A percentile compares a stretch with the other conserved stretches of the same genome.
Conservation (phyloP, 768 basidiomycete species). For the Tylopilus sp. region DNA sequence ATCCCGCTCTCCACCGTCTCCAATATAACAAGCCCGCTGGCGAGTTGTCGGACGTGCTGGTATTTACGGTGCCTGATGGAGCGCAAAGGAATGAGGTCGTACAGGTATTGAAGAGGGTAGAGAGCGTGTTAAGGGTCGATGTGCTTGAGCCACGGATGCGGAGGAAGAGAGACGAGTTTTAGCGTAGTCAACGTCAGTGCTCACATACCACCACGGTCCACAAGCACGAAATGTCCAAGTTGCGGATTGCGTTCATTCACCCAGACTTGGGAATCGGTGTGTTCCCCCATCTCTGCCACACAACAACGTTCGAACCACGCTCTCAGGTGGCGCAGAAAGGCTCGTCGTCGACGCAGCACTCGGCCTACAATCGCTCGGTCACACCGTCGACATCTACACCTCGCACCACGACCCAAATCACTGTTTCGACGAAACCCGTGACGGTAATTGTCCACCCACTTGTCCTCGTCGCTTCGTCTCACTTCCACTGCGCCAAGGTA, state of each 20-base stretch:
- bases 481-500: slow-evolving; percentile 48
- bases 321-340: slow-evolving; percentile 88
- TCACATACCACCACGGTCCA: too few relatives aligned
- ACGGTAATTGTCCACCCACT: slow-evolving; percentile 49
- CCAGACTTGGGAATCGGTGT: slow-evolving; percentile 93
- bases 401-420: slow-evolving; percentile 85
- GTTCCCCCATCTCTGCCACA: neutral
- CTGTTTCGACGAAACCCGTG: slow-evolving; percentile 91
- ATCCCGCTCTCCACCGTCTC: slow-evolving; percentile 18
- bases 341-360: slow-evolving; percentile 94
- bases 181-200: too few relatives aligned
- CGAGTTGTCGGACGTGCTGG: slow-evolving; percentile 21
- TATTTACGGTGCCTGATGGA: slow-evolving; percentile 12
- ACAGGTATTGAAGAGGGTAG: slow-evolving; percentile 12
- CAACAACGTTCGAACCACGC: neutral
- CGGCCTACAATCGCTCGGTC: slow-evolving; percentile 80
- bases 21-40: slow-evolving; percentile 18
- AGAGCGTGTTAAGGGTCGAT: slow-evolving; percentile 23
- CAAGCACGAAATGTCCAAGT: slow-evolving; percentile 11
- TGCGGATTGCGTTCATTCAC: slow-evolving; percentile 82
- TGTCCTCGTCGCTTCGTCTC: slow-evolving; percentile 13
- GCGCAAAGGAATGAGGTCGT: slow-evolving; percentile 10
- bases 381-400: slow-evolving; percentile 86
- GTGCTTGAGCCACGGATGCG: slow-evolving; percentile 16
- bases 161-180: slow-evolving; percentile 27